phyloP scores from a whole-genome alignment of 768 basidiomycete genomes.

The Boletus sensibilis region DNA sequence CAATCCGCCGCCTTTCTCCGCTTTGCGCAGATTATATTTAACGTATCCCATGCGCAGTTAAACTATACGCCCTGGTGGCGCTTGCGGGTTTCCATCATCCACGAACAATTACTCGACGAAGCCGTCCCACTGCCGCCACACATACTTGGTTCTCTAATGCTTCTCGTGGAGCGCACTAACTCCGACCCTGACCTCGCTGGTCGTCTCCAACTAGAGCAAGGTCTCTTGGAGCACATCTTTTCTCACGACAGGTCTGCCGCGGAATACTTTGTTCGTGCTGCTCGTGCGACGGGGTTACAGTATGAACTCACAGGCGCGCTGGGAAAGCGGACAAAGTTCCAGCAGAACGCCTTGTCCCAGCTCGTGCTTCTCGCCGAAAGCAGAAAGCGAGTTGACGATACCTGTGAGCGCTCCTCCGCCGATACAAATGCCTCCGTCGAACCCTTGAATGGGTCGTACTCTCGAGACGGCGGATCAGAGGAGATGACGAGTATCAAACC shows the following conservation, averaged over 20 bases:
- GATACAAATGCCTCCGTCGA: background rate
- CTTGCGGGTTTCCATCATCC: slow-evolving; percentile 69
- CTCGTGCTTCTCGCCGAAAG: slow-evolving; percentile 94
- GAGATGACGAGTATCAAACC: slow-evolving; percentile 3
- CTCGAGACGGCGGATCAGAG: slow-evolving; percentile 2
- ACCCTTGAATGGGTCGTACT: slow-evolving; percentile 9
- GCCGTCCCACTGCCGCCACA: slow-evolving; percentile 57
- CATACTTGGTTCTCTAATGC: slow-evolving; percentile 40
- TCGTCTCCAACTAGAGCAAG: slow-evolving; percentile 69
- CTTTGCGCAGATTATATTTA: slow-evolving; percentile 70
- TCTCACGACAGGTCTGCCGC: slow-evolving; percentile 75
- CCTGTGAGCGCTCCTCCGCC: slow-evolving; percentile 10
- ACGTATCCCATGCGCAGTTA: slow-evolving; percentile 47
- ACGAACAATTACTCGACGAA: slow-evolving; percentile 79
- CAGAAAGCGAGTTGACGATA: slow-evolving; percentile 40
- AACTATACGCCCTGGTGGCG: slow-evolving; percentile 73
- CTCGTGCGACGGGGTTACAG: slow-evolving; percentile 71
- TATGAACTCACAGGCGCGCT: slow-evolving; percentile 92
- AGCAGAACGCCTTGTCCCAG: slow-evolving; percentile 80
- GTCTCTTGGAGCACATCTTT: slow-evolving; percentile 75
- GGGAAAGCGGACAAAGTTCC: slow-evolving; percentile 93
- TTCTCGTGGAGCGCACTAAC: slow-evolving; percentile 40
- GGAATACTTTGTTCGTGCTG: slow-evolving; percentile 74
- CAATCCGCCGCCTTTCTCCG: slow-evolving; percentile 67
- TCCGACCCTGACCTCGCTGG: slow-evolving; percentile 65